Conservation (phyloP, 192 early-diverging fungal species). For the Backusella liffmaniae region DNA sequence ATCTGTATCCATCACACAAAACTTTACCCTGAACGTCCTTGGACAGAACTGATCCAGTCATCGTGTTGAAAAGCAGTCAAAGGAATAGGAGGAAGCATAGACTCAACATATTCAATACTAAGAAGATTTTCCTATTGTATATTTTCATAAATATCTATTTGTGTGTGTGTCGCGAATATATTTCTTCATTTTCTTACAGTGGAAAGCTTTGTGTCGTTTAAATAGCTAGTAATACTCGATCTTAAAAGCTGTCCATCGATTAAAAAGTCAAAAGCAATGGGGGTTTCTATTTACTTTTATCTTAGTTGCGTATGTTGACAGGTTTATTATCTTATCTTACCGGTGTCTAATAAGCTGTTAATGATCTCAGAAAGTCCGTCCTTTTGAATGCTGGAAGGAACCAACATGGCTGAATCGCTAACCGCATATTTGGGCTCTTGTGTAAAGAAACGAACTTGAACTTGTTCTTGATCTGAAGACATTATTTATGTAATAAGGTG, state of each 20-base stretch:
- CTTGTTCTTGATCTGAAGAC: constrained; percentile 53
- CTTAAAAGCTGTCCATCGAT: constrained; percentile 89
- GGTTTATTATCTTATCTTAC: constrained; percentile 13
- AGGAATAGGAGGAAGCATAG: constrained; percentile 81
- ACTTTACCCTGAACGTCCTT: constrained; percentile 28
- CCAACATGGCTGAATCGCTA: constrained; percentile 82
- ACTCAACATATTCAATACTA: constrained; percentile 90
- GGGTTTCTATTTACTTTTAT: constrained; percentile 49
- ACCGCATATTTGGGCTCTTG: constrained; percentile 72
- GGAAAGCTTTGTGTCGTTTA: constrained; percentile 64
- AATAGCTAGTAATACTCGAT: constrained; percentile 70
- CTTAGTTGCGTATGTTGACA: not conserved
- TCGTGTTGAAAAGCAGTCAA: constrained; percentile 84
- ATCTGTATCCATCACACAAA: no score
- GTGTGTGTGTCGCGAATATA: no score
- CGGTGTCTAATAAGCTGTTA: constrained; percentile 76
- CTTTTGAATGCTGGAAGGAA: constrained; percentile 81
- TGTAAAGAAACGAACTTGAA: constrained; percentile 86
- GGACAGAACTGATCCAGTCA: constrained; percentile 91
- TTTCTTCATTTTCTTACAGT: constrained; percentile 47
- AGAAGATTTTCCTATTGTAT: constrained; percentile 71
- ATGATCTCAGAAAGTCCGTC: constrained; percentile 93
- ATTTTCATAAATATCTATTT: not conserved
- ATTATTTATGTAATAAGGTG: constrained; percentile 6
- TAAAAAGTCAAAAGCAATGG: constrained; percentile 91